A percentile compares a stretch with the other conserved stretches of the same genome.
Evolutionary conservation across 352 stramenopile genomes (phyloP).

Genomic region (Thraustotheca clavata): DNA sequence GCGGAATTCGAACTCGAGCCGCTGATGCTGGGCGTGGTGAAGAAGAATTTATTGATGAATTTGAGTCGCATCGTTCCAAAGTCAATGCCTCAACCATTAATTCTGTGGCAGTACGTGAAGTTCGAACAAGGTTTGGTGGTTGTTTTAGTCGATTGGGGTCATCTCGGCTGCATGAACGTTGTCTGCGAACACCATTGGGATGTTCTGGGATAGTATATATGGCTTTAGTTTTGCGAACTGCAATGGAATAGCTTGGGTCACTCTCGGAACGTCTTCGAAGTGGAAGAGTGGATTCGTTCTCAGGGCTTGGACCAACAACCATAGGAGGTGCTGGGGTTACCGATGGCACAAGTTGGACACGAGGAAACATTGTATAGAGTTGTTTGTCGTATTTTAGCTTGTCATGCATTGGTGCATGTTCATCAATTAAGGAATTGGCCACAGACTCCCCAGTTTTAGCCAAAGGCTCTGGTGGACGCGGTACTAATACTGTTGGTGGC

Average conservation of each 20-base stretch:
- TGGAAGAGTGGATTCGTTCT: background rate
- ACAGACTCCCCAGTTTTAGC: background rate
- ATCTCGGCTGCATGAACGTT: background rate
- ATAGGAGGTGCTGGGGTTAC: background rate
- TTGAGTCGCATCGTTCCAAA: background rate
- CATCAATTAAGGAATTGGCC: background rate
- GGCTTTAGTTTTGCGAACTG: background rate
- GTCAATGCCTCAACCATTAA: slow-evolving; percentile 1
- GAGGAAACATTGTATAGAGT: slow-evolving; percentile 77
- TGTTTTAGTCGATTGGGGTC: background rate
- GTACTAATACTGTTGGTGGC: background rate
- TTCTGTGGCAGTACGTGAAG: background rate
- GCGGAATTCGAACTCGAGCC: background rate
- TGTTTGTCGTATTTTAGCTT: slow-evolving; percentile 42
- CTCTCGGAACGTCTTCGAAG: background rate
- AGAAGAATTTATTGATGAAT: background rate
- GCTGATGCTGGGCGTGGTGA: background rate
- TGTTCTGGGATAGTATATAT: background rate
- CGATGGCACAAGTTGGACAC: slow-evolving; percentile 73
- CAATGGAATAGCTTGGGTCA: background rate
- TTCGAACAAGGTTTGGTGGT: background rate
- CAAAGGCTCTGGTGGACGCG: background rate
- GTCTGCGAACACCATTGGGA: background rate
- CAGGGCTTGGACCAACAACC: background rate
- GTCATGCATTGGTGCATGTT: background rate